These are phyloP conservation scores for Marchantia polymorpha DNA, from an alignment of 225 moss, liverwort and hornwort species.

Conservation along the genomic window DNA sequence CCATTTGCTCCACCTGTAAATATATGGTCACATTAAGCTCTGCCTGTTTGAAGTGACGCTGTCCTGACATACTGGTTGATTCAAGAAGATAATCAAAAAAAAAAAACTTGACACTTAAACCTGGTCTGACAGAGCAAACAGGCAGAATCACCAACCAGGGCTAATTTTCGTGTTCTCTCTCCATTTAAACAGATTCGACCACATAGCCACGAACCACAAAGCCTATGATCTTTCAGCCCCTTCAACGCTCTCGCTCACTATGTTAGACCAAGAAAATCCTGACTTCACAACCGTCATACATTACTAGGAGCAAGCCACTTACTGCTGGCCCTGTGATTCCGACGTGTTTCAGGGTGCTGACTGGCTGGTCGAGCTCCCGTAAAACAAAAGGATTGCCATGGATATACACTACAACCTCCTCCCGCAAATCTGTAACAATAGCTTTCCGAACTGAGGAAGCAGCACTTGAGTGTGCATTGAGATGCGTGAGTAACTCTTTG, in stretches of 20 bases:
- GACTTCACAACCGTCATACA: not conserved
- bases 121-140: not conserved
- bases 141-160: not conserved
- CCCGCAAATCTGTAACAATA: constrained; percentile 90
- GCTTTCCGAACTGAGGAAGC: constrained; percentile 50
- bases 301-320: constrained; percentile 23
- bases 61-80: not conserved
- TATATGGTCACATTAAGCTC: constrained; percentile 11
- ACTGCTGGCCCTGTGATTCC: constrained; percentile 94
- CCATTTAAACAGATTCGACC: not conserved
- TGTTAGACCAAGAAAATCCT: not conserved
- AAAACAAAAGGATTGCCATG: constrained; percentile 96
- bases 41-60: not conserved
- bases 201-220: not conserved
- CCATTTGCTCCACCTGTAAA: constrained; percentile 94
- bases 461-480: constrained; percentile 60
- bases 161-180: not conserved
- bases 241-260: not conserved
- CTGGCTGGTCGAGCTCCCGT: constrained; percentile 96
- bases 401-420: constrained; percentile 95
- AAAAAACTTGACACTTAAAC: not conserved
- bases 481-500: constrained; percentile 74
- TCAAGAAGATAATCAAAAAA: not conserved
- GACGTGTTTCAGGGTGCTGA: constrained; percentile 93
- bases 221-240: not conserved